phyloP scores from a whole-genome alignment of 2,329 filamentous ascomycete genomes.

The Colletotrichum lentis region DNA sequence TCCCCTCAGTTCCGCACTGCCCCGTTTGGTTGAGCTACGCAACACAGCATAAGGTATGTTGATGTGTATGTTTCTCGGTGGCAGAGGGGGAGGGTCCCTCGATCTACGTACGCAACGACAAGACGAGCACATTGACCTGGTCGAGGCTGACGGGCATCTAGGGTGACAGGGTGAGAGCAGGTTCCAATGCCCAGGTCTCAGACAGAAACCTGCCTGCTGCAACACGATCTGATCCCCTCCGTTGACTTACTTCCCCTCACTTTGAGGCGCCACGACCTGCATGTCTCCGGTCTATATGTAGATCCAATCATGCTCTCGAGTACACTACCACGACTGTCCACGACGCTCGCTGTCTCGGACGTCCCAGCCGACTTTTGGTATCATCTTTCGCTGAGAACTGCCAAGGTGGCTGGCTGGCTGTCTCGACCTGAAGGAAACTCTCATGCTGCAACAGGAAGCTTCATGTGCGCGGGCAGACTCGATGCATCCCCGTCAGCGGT shows the following conservation, averaged over 20 bases:
- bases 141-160: not conserved
- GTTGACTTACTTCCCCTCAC: not conserved
- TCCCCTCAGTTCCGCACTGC: not conserved
- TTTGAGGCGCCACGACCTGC: slow-evolving; percentile 11
- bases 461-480: not conserved
- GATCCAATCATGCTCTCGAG: not conserved
- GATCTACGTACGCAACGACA: not conserved
- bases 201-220: not conserved
- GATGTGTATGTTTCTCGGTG: too few relatives aligned
- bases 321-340: not conserved
- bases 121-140: not conserved
- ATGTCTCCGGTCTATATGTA: slow-evolving; percentile 12
- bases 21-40: not conserved
- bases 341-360: not conserved
- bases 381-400: not conserved
- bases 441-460: not conserved
- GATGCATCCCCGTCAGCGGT: not conserved
- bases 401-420: not conserved
- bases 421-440: not conserved
- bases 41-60: not conserved
- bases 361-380: not conserved
- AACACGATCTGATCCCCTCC: not conserved
- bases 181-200: too few relatives aligned
- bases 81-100: too few relatives aligned
- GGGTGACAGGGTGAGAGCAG: too few relatives aligned